phyloP scores from a whole-genome alignment of 2,329 filamentous ascomycete species.

The Trichoderma simmonsii region DNA sequence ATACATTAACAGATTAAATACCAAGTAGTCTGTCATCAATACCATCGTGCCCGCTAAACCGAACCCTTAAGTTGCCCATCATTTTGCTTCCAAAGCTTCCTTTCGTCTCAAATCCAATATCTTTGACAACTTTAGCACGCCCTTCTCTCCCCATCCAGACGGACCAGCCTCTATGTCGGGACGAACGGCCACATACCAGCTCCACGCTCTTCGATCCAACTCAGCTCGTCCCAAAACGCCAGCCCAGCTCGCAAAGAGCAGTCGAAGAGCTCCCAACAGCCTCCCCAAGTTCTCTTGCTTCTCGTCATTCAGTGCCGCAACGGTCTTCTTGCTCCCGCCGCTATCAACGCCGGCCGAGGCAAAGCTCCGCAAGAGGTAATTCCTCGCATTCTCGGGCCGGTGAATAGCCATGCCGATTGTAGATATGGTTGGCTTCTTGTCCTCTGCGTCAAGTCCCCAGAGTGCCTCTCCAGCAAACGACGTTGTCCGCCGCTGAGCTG shows the following conservation, averaged over 20 bases:
- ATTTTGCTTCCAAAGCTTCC: neutral
- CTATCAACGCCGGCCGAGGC: slow-evolving; percentile 34
- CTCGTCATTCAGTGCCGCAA: slow-evolving; percentile 51
- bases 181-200: slow-evolving; percentile 74
- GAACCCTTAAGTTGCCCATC: neutral
- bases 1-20: neutral
- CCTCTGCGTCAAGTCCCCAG: slow-evolving; percentile 59
- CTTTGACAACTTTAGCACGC: slow-evolving; percentile 60
- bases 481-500: slow-evolving; percentile 42
- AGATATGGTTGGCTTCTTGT: slow-evolving; percentile 40
- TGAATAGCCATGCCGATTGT: slow-evolving; percentile 65
- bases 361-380: slow-evolving; percentile 60
- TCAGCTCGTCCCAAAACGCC: slow-evolving; percentile 60
- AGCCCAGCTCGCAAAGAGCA: slow-evolving; percentile 73
- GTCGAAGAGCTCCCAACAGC: slow-evolving; percentile 66
- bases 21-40: neutral
- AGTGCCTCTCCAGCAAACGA: slow-evolving; percentile 49
- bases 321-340: slow-evolving; percentile 46
- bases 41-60: neutral
- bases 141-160: slow-evolving; percentile 82
- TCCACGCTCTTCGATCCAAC: slow-evolving; percentile 73
- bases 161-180: slow-evolving; percentile 72
- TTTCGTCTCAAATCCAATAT: slow-evolving; percentile 58
- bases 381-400: slow-evolving; percentile 64
- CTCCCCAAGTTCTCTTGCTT: slow-evolving; percentile 67